Evolutionary conservation across 441 rosid species (phyloP).

Genomic region (Euphorbia corollata): DNA sequence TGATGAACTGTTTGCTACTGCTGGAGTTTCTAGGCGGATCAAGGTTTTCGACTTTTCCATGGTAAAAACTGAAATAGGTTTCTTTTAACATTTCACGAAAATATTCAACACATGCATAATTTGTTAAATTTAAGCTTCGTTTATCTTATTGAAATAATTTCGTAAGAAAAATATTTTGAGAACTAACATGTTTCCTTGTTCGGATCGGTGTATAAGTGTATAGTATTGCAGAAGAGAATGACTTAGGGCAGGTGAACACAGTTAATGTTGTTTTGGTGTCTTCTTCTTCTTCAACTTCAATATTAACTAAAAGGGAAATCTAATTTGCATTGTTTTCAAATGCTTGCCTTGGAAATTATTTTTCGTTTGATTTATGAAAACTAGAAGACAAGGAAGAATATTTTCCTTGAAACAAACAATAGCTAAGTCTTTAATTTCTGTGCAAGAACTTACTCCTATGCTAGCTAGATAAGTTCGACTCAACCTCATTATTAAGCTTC

Average conservation of each 20-base stretch:
- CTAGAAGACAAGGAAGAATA: not conserved
- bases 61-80: conserved; percentile 38
- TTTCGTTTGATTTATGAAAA: not conserved
- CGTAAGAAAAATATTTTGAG: not conserved
- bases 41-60: conserved; percentile 90
- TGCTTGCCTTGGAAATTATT: not conserved
- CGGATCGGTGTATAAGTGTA: not conserved
- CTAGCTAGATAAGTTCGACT: not conserved
- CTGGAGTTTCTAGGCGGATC: conserved; percentile 94
- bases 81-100: not conserved
- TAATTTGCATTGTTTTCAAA: not conserved
- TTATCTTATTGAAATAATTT: not conserved
- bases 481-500: too few relatives aligned
- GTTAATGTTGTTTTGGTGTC: not conserved
- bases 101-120: not conserved
- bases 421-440: not conserved
- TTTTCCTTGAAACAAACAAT: not conserved
- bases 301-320: too few relatives aligned
- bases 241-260: not conserved
- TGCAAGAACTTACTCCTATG: not conserved
- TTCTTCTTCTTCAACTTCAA: too few relatives aligned
- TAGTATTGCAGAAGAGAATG: not conserved
- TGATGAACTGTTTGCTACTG: conserved; percentile 93
- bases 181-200: not conserved
- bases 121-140: not conserved